phyloP scores from a whole-genome alignment of 1,139 yeast species.

The Saccharomyces hybrid region DNA sequence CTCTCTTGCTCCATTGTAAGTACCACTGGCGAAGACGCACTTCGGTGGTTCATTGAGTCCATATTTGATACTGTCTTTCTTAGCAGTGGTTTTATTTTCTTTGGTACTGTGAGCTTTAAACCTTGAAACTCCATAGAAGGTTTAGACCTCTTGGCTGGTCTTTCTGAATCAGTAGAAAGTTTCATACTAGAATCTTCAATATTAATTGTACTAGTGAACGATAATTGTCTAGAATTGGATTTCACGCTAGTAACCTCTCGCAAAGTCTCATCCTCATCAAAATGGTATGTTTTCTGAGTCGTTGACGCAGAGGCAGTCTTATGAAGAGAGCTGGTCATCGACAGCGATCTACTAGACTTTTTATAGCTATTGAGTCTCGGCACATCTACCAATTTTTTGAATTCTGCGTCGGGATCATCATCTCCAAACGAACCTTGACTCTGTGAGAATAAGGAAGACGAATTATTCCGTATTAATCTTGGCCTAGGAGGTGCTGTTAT shows the following conservation, averaged over 20 bases:
- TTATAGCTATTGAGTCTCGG: constrained; percentile 25
- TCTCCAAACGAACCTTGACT: constrained; percentile 32
- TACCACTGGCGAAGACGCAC: constrained; percentile 7
- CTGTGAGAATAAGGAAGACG: constrained; percentile 11
- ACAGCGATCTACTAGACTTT: constrained; percentile 7
- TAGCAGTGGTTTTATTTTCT: constrained; percentile 16
- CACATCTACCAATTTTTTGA: constrained; percentile 15
- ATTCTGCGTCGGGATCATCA: constrained; percentile 21
- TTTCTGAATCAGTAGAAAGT: background rate
- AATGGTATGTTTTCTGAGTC: background rate
- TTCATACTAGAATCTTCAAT: constrained; percentile 1
- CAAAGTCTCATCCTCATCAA: constrained; percentile 4
- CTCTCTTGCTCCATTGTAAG: constrained; percentile 44
- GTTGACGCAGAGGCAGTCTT: background rate
- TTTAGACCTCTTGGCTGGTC: constrained; percentile 3
- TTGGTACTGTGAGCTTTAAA: constrained; percentile 14
- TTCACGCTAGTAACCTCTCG: constrained; percentile 11
- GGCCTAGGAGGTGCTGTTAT: background rate
- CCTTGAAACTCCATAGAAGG: constrained; percentile 18
- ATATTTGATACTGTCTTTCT: constrained; percentile 1
- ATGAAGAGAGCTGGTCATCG: constrained; percentile 4
- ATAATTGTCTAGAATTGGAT: constrained; percentile 11
- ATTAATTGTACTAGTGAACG: constrained; percentile 12
- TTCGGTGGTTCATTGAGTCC: constrained; percentile 1
- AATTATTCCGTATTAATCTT: background rate